Evolutionary conservation across 23 red algal genomes (phyloP).

Genomic region (Gracilaria vermiculophylla): DNA sequence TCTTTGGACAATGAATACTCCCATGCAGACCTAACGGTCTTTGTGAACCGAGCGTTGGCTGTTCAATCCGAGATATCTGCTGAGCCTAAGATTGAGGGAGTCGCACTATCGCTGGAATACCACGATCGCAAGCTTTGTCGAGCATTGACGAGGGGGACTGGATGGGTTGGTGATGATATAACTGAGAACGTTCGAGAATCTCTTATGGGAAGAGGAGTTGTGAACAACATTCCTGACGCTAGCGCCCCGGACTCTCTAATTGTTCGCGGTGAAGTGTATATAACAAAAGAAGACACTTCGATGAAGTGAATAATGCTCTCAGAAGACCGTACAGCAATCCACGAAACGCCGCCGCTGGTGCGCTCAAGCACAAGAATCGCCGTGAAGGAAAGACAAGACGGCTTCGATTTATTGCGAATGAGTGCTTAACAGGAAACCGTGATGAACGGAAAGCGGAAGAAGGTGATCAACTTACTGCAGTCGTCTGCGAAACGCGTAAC

Average conservation of each 20-base stretch:
- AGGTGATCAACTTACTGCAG: neutral
- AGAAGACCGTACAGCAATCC: slow-evolving; percentile 49
- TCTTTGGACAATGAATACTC: slow-evolving; percentile 69
- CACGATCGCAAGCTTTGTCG: slow-evolving; percentile 10
- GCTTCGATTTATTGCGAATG: slow-evolving; percentile 79
- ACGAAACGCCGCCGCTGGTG: slow-evolving; percentile 80
- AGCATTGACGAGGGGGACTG: slow-evolving; percentile 71
- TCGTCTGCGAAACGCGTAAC: neutral
- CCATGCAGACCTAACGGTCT: slow-evolving; percentile 42
- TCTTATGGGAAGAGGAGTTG: slow-evolving; percentile 42
- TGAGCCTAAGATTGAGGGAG: slow-evolving; percentile 73
- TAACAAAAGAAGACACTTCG: slow-evolving; percentile 42
- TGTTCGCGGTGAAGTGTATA: slow-evolving; percentile 77
- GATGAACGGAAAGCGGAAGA: neutral
- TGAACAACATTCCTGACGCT: neutral
- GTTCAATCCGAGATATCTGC: neutral
- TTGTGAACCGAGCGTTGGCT: slow-evolving; percentile 38
- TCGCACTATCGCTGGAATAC: slow-evolving; percentile 69
- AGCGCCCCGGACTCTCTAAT: slow-evolving; percentile 6
- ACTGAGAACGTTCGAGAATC: slow-evolving; percentile 61
- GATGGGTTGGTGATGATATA: slow-evolving; percentile 67
- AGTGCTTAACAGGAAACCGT: slow-evolving; percentile 31
- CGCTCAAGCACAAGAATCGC: slow-evolving; percentile 69
- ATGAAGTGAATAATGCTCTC: slow-evolving; percentile 45
- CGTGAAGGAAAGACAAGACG: slow-evolving; percentile 22